These are phyloP conservation scores for Schoenoplectus tabernaemontani DNA, from an alignment of 202 grass and related monocot genomes.

Conservation along the genomic window DNA sequence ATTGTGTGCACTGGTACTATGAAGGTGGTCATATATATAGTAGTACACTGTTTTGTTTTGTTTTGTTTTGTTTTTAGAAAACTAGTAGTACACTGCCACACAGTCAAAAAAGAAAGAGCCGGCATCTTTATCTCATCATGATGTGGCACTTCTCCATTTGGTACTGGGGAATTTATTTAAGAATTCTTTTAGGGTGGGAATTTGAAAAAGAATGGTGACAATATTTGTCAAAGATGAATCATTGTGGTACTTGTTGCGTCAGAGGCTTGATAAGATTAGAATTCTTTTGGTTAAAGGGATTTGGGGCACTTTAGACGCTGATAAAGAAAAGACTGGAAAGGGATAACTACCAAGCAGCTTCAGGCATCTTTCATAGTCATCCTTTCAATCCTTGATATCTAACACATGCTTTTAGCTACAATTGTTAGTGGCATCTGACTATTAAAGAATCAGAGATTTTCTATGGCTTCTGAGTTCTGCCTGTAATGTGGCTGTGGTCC, in stretches of 20 bases:
- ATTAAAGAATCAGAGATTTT: neutral
- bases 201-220: neutral
- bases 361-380: neutral
- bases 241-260: neutral
- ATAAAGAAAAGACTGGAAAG: neutral
- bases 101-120: neutral
- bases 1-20: neutral
- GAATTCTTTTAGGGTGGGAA: neutral
- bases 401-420: neutral
- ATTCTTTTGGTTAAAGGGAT: neutral
- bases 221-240: neutral
- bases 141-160: neutral
- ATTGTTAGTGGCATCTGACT: neutral
- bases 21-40: slow-evolving; percentile 4
- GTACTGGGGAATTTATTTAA: neutral
- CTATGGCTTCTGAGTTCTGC: neutral
- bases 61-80: no score
- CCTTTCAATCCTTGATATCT: neutral
- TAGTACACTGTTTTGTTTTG: no score
- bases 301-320: neutral
- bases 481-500: neutral
- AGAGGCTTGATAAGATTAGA: neutral
- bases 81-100: no score
- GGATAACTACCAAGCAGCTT: neutral
- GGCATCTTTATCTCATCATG: neutral